Conservation (phyloP, 352 stramenopile species). For the Phytophthora litchii region DNA sequence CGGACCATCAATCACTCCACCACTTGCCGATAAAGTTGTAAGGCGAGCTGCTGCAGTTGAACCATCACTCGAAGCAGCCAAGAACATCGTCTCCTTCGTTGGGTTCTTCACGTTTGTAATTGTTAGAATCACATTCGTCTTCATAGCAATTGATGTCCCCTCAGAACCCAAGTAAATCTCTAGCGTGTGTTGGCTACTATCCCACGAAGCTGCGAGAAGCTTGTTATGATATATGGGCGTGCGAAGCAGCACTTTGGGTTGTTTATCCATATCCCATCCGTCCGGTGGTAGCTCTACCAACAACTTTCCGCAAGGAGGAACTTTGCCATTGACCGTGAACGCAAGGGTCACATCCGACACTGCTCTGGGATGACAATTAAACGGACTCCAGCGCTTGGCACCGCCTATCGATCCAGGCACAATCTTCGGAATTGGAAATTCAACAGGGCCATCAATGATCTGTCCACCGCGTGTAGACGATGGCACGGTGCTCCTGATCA, state of each 20-base stretch:
- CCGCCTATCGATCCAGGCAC: slow-evolving; percentile 53
- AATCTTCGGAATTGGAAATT: slow-evolving; percentile 58
- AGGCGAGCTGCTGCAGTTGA: slow-evolving; percentile 34
- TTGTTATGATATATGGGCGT: slow-evolving; percentile 42
- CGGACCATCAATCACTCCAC: slow-evolving; percentile 68
- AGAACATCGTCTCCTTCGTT: slow-evolving; percentile 44
- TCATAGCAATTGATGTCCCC: slow-evolving; percentile 32
- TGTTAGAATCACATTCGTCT: slow-evolving; percentile 46
- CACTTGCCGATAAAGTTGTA: slow-evolving; percentile 54
- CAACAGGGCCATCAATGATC: slow-evolving; percentile 59
- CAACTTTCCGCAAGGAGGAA: slow-evolving; percentile 50
- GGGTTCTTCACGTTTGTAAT: slow-evolving; percentile 61
- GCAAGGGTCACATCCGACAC: slow-evolving; percentile 64
- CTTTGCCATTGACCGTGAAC: slow-evolving; percentile 45
- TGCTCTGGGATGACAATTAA: slow-evolving; percentile 54
- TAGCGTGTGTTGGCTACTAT: slow-evolving; percentile 53
- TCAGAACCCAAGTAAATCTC: slow-evolving; percentile 50
- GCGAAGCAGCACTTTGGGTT: slow-evolving; percentile 48
- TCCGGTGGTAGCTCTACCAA: slow-evolving; percentile 54
- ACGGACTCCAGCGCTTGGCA: slow-evolving; percentile 55
- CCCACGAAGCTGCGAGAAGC: slow-evolving; percentile 41
- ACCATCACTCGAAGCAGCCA: slow-evolving; percentile 8
- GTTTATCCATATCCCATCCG: slow-evolving; percentile 66
- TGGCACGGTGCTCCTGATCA: slow-evolving; percentile 54
- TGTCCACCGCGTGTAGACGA: slow-evolving; percentile 65